Conservation (phyloP, 441 rosid genomes). For the Gossypium schwendimanii region DNA sequence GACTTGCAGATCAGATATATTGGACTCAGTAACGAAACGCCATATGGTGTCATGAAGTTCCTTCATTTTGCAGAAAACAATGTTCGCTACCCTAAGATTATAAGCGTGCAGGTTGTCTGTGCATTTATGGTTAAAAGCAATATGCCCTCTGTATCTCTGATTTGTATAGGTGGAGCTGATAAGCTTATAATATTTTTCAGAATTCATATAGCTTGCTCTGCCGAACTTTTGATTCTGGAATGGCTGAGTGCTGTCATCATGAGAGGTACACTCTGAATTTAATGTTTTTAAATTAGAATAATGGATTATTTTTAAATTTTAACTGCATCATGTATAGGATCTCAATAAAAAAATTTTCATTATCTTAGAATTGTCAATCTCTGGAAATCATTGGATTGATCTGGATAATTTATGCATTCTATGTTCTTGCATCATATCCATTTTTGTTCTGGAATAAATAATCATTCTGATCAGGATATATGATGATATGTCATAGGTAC, state of each 20-base stretch:
- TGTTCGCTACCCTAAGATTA: constrained; percentile 33
- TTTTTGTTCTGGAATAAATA: background rate
- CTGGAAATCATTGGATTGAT: background rate
- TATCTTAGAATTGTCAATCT: background rate
- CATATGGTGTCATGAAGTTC: constrained; percentile 59
- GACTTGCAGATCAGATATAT: constrained; percentile 44
- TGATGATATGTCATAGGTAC: background rate
- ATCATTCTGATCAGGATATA: background rate
- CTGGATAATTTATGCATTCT: background rate
- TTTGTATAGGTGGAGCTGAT: constrained; percentile 16
- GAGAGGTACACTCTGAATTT: constrained; percentile 36
- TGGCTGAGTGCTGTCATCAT: constrained; percentile 65
- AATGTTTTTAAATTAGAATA: background rate
- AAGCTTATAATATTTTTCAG: constrained; percentile 17
- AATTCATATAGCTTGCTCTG: constrained; percentile 55
- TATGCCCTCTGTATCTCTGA: background rate
- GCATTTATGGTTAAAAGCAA: background rate
- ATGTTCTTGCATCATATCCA: background rate
- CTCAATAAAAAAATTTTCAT: background rate
- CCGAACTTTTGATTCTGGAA: constrained; percentile 51
- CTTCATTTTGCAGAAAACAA: constrained; percentile 39
- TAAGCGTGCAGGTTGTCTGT: constrained; percentile 44
- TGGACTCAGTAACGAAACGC: constrained; percentile 62
- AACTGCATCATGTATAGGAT: background rate
- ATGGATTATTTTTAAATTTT: background rate